Evolutionary conservation across 2,329 filamentous ascomycete genomes (phyloP).

Genomic region (Stachybotrys echinatus): DNA sequence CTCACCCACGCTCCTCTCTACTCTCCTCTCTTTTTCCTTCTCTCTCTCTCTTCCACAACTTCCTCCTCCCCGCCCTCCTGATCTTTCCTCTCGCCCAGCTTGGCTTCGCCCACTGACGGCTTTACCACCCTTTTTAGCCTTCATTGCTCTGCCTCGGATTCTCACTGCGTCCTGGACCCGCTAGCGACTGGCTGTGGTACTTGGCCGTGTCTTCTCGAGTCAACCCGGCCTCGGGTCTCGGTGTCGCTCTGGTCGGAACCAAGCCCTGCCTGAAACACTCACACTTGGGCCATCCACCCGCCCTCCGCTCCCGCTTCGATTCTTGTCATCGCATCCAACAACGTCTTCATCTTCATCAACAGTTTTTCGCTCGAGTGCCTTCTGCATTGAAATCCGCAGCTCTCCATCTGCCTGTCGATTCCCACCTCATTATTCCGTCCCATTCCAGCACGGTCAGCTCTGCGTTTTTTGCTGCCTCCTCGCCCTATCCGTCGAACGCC

Average conservation of each 20-base stretch:
- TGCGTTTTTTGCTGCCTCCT: not conserved
- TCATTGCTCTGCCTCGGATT: not conserved
- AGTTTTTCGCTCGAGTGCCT: not conserved
- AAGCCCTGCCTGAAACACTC: constrained; percentile 18
- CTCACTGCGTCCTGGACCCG: not conserved
- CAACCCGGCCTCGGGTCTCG: not conserved
- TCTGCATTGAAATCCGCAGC: not conserved
- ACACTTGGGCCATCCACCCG: constrained; percentile 6
- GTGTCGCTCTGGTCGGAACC: constrained; percentile 5
- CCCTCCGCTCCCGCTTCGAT: constrained; percentile 6
- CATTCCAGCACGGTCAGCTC: not conserved
- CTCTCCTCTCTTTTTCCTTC: not conserved
- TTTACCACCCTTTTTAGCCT: not conserved
- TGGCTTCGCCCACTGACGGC: not conserved
- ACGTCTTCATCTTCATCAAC: constrained; percentile 5
- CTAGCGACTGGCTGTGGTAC: not conserved
- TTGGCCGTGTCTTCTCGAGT: not conserved
- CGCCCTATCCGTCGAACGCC: not conserved
- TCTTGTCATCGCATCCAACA: constrained; percentile 6
- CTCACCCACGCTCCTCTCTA: no score
- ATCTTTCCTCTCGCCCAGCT: not conserved
- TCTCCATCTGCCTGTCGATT: not conserved
- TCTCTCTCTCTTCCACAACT: not conserved
- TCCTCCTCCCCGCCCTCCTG: constrained; percentile 1
- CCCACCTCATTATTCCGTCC: not conserved